Base-by-base conservation (phyloP, 2,329 filamentous ascomycete species). In the Xylariaceae sp. region DNA sequence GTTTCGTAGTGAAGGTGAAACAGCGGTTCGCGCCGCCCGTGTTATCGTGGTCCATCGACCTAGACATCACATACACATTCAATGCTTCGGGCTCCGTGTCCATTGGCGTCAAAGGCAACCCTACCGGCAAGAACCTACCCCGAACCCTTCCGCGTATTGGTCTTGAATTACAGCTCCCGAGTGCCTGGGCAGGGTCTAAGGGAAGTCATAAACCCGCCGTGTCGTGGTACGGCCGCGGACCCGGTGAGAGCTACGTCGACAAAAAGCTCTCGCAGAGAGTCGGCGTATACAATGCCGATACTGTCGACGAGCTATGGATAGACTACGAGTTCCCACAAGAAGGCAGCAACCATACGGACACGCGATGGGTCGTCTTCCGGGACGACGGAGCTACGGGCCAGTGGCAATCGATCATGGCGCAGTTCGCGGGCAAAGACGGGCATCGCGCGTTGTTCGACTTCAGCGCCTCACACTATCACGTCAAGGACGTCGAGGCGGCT, bases 251-350 rank as follows among this genome's bases (percentile, higher is more conserved):
- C 20, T 88, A 87, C 66, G 69, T 72, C 19, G 85, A 88, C 65
- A 84, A 78, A 67, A 84, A 85, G 61, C 61, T 74, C 14, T 77
- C 77, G 6, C 82, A 85, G 59, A 67, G 66, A 0, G 64, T 82
- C 2, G 82, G 79, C 2, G 71, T 72, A 45, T 80, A 73, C 61
- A 61, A 64, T 3, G 57, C 63, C 2, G 53, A 55, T 3, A 20
- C 39, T 2, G 64, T 81, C 2, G 72, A 76, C 23, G 69, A 75
- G 3, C 68, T 87, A 0, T 80, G 75, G 63, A 74, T 76, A 1
- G 73, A 77, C 34, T 86, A 86, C 57, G 83, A 88, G 52, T 82
- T 77, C 44, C 83, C 83, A 0, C 84, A 88, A 59, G 83, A 88
- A 49, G 75, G 73, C 25, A 76, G 79, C 1, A 86, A 86, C 58